Evolutionary conservation across 140 eudicot genomes (phyloP).

Genomic region (Anethum foeniculum): DNA sequence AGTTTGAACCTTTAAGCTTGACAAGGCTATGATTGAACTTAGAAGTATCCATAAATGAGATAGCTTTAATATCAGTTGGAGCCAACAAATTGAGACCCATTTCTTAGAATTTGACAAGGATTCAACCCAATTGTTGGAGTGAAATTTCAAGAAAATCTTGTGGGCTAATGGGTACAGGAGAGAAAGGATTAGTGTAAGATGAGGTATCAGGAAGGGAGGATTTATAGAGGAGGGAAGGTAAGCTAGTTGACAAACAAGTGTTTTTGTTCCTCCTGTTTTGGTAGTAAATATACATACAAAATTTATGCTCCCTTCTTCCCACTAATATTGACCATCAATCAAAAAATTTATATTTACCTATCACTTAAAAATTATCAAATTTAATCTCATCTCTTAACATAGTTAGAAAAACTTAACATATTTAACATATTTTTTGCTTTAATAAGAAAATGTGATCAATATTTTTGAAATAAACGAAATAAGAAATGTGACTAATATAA

Average conservation of each 20-base stretch:
- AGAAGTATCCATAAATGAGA: conserved; percentile 64
- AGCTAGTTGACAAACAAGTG: not conserved
- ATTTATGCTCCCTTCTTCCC: no score
- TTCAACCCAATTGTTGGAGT: not conserved
- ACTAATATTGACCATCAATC: no score
- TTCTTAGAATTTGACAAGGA: not conserved
- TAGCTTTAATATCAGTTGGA: conserved; percentile 53
- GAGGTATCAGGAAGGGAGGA: not conserved
- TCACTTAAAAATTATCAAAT: no score
- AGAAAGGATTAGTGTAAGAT: not conserved
- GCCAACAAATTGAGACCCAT: conserved; percentile 73
- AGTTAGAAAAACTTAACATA: no score
- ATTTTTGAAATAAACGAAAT: no score
- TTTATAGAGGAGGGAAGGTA: conserved; percentile 1
- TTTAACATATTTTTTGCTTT: no score
- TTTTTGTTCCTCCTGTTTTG: not conserved
- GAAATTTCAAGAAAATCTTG: not conserved
- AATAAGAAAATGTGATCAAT: no score
- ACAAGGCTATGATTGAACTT: conserved; percentile 42
- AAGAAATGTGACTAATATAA: no score
- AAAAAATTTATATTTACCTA: no score
- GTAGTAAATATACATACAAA: not conserved
- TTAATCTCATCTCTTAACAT: no score
- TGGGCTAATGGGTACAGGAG: not conserved
- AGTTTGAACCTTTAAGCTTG: conserved; percentile 54